Conservation (phyloP, 176 grass and related monocot genomes). For the Dendrocalamus sinicus region DNA sequence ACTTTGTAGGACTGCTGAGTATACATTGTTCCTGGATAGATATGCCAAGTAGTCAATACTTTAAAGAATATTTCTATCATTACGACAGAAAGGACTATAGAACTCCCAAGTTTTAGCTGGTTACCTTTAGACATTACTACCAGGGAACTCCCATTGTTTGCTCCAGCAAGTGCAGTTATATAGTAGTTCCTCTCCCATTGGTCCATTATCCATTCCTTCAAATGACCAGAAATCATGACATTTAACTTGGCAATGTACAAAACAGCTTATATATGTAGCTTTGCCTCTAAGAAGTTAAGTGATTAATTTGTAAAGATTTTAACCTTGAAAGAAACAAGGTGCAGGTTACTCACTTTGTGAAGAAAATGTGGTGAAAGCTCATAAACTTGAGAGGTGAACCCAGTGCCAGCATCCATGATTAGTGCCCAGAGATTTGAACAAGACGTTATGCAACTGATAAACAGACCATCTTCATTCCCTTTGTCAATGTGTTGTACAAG, state of each 20-base stretch:
- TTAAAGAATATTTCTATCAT: conserved; percentile 6
- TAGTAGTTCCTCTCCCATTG: conserved; percentile 98
- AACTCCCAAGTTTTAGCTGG: conserved; percentile 34
- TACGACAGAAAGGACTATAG: conserved; percentile 12
- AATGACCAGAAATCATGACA: conserved; percentile 45
- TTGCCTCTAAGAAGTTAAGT: conserved; percentile 25
- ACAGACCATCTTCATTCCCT: conserved; percentile 95
- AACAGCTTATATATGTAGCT: conserved; percentile 34
- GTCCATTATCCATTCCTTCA: conserved; percentile 99
- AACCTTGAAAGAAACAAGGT: conserved; percentile 36
- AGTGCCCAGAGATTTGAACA: conserved; percentile 92
- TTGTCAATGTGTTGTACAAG: conserved; percentile 92
- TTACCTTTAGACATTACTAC: conserved; percentile 99
- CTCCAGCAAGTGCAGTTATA: conserved; percentile 91
- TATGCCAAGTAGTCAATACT: conserved; percentile 21
- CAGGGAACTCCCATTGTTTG: conserved; percentile 88
- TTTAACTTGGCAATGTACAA: conserved; percentile 26
- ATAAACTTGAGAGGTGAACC: conserved; percentile 87
- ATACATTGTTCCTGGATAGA: conserved; percentile 70
- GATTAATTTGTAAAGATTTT: conserved; percentile 24
- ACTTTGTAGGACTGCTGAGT: conserved; percentile 98
- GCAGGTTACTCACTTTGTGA: conserved; percentile 77
- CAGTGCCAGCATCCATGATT: conserved; percentile 99
- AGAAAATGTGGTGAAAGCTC: conserved; percentile 94
- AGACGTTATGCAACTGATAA: conserved; percentile 92